A percentile compares a stretch with the other conserved stretches of the same genome.
Evolutionary conservation across 768 basidiomycete species (phyloP).

Genomic region (Tricholoma saponaceum): DNA sequence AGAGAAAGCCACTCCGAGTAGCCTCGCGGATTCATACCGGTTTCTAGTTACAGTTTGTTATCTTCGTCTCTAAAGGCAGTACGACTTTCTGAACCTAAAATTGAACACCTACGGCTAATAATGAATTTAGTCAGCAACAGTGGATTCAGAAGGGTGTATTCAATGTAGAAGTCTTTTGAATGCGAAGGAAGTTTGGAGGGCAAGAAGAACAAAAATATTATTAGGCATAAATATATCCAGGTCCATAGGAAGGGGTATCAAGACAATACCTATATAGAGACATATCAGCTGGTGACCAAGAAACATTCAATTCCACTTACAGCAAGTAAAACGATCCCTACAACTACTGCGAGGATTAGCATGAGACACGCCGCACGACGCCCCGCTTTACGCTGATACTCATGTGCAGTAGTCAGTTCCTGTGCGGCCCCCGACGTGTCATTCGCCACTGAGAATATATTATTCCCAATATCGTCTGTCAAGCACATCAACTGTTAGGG

Average conservation of each 20-base stretch:
- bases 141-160: too few relatives aligned
- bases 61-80: too few relatives aligned
- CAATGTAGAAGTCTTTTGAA: neutral
- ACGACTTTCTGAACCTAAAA: too few relatives aligned
- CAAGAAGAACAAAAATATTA: neutral
- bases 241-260: constrained; percentile 4
- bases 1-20: too few relatives aligned
- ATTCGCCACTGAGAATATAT: constrained; percentile 80
- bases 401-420: constrained; percentile 85
- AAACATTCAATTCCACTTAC: constrained; percentile 47
- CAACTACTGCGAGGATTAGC: constrained; percentile 82
- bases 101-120: too few relatives aligned
- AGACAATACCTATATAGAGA: constrained; percentile 13
- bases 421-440: constrained; percentile 82
- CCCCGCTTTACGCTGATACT: constrained; percentile 94
- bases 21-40: too few relatives aligned
- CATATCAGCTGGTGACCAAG: neutral
- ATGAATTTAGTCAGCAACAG: too few relatives aligned
- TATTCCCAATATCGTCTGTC: constrained; percentile 91
- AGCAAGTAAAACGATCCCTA: constrained; percentile 85
- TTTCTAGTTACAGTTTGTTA: too few relatives aligned
- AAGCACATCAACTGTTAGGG: neutral
- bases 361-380: constrained; percentile 86
- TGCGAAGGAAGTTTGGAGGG: neutral
- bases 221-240: neutral